These are phyloP conservation scores for Mycena sp. DNA, from an alignment of 1,284 basidiomycete species.

Conservation along the genomic window DNA sequence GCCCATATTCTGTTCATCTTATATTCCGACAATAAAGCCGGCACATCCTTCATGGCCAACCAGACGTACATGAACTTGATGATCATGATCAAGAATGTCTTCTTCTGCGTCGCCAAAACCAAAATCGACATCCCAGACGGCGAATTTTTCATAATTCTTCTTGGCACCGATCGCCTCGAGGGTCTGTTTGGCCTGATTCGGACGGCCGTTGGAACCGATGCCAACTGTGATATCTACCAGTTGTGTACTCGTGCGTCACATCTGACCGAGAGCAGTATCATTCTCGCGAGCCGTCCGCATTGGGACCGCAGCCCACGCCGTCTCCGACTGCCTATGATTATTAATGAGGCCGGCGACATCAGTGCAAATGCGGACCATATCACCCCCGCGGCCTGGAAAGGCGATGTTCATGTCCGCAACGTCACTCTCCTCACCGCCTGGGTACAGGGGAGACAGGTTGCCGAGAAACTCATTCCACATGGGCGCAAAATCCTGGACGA, in stretches of 20 bases:
- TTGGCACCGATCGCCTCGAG: conserved; percentile 49
- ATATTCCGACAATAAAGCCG: conserved; percentile 30
- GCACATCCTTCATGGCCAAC: conserved; percentile 41
- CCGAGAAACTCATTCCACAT: conserved; percentile 26
- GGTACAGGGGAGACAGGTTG: conserved; percentile 38
- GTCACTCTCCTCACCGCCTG: conserved; percentile 40
- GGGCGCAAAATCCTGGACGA: background rate
- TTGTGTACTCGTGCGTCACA: conserved; percentile 37
- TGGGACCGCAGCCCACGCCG: conserved; percentile 46
- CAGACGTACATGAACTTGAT: conserved; percentile 43
- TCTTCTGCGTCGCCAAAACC: conserved; percentile 49
- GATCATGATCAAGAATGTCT: conserved; percentile 50
- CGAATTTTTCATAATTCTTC: conserved; percentile 45
- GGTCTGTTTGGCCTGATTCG: conserved; percentile 45
- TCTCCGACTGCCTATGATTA: conserved; percentile 19
- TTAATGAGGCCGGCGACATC: background rate
- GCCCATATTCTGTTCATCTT: conserved; percentile 43
- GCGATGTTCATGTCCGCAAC: conserved; percentile 36
- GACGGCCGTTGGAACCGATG: conserved; percentile 46
- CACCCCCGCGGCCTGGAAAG: conserved; percentile 39
- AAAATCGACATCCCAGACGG: conserved; percentile 44
- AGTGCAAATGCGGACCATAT: conserved; percentile 39
- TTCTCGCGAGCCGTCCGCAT: conserved; percentile 45
- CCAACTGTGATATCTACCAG: conserved; percentile 44
- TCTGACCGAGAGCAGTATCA: conserved; percentile 41